Evolutionary conservation across 306 rosid genomes (phyloP).

Genomic region (Prunus salicina): DNA sequence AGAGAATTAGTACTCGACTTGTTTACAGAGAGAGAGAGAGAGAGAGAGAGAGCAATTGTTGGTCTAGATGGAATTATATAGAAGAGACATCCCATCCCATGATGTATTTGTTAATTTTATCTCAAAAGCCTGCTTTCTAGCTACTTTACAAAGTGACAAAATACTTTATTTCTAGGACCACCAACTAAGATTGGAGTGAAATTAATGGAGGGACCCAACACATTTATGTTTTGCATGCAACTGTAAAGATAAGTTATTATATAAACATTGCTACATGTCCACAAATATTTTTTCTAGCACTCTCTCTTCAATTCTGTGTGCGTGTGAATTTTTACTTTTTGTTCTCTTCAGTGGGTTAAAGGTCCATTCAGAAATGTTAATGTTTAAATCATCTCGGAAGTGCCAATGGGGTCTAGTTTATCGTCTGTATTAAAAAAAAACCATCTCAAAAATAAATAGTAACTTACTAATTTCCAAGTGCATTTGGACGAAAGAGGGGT

Average conservation of each 20-base stretch:
- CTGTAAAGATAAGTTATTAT: neutral
- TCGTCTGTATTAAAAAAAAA: too few relatives aligned
- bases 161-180: neutral
- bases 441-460: too few relatives aligned
- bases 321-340: too few relatives aligned
- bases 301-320: too few relatives aligned
- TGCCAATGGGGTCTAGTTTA: too few relatives aligned
- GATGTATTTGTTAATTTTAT: neutral
- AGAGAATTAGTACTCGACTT: neutral
- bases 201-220: neutral
- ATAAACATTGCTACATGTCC: neutral
- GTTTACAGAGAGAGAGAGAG: neutral
- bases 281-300: too few relatives aligned
- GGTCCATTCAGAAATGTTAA: too few relatives aligned
- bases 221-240: neutral
- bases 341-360: too few relatives aligned
- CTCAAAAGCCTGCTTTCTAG: neutral
- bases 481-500: neutral
- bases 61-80: neutral
- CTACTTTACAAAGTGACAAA: neutral
- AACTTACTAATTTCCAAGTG: too few relatives aligned
- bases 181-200: neutral
- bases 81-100: neutral
- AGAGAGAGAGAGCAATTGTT: neutral
- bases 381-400: too few relatives aligned